phyloP scores from a whole-genome alignment of 2,329 filamentous ascomycete species.

The Cephalotrichum gorgonifer region DNA sequence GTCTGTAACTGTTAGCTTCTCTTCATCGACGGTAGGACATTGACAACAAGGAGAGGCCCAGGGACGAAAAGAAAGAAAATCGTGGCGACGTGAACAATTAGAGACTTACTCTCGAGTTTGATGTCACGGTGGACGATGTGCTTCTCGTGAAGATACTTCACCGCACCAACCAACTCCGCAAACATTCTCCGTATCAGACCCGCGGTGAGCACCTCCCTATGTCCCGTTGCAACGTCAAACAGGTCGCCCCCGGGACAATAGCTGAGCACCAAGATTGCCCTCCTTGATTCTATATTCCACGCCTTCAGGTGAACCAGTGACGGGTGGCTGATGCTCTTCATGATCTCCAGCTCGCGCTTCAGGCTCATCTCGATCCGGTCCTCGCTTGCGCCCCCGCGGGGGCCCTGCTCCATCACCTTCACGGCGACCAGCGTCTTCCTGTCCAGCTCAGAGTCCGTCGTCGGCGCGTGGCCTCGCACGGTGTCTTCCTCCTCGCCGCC shows the following conservation, averaged over 20 bases:
- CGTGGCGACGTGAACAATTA: slow-evolving; percentile 6
- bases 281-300: slow-evolving; percentile 73
- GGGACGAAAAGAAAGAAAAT: neutral
- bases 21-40: neutral
- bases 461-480: slow-evolving; percentile 12
- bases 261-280: slow-evolving; percentile 76
- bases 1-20: slow-evolving; percentile 38
- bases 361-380: slow-evolving; percentile 87
- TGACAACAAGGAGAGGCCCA: neutral
- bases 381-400: slow-evolving; percentile 85
- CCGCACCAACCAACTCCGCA: slow-evolving; percentile 75
- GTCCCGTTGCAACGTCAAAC: slow-evolving; percentile 78
- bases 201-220: slow-evolving; percentile 57
- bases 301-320: slow-evolving; percentile 86
- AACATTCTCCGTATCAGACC: slow-evolving; percentile 74
- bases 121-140: slow-evolving; percentile 94
- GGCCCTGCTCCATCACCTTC: slow-evolving; percentile 92
- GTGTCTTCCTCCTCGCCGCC: slow-evolving; percentile 34
- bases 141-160: slow-evolving; percentile 73
- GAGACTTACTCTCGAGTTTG: slow-evolving; percentile 76
- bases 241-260: slow-evolving; percentile 93
- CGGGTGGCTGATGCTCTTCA: slow-evolving; percentile 79
- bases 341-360: slow-evolving; percentile 89
- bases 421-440: slow-evolving; percentile 83
- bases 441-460: slow-evolving; percentile 24